Evolutionary conservation across 176 grass and related monocot species (phyloP), one percentile per base, ranked within the genome.

Genomic region (Avena insularis): DNA sequence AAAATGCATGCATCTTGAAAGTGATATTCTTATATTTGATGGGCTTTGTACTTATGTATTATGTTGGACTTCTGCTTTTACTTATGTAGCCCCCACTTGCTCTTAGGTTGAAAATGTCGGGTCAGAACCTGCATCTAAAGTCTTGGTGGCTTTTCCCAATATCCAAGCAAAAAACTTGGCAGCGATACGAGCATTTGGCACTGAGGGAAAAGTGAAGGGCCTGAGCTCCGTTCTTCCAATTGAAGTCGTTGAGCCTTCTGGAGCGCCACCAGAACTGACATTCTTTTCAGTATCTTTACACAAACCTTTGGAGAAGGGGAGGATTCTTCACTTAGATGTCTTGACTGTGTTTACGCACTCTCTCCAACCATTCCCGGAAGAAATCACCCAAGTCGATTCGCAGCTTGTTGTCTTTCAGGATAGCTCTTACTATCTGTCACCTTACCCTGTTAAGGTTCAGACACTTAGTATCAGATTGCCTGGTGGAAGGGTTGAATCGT

Each of bases 351-450:
- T 96, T 53, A 94, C 94, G 0, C 91, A 92, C 84, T 88, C 91
- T 86, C 86, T 99, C 50, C 91, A 93, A 81, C 97, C 97, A 54
- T 99, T 99, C 79, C 97, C 97, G 19, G 92, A 99, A 82, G 94
- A 99, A 90, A 99, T 99, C 85, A 89, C 90, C 86, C 97, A 99
- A 83, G 92, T 91, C 38, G 97, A 99, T 82, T 80, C 89, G 0
- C 97, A 99, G 59, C 97, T 99, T 89, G 91, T 99, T 83, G 87
- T 99, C 63, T 99, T 94, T 81, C 89, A 92, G 86, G 97, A 97
- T 82, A 94, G 80, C 71, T 86, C 93, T 53, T 89, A 99, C 73
- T 99, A 90, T 74, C 58, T 90, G 19, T 99, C 97, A 9, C 94
- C 97, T 81, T 99, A 99, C 87, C 66, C 79, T 54, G 91, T 99